These are phyloP conservation scores for Torrubiellomyces zombiae DNA, from an alignment of 2,329 filamentous ascomycete genomes.

Conservation along the genomic window DNA sequence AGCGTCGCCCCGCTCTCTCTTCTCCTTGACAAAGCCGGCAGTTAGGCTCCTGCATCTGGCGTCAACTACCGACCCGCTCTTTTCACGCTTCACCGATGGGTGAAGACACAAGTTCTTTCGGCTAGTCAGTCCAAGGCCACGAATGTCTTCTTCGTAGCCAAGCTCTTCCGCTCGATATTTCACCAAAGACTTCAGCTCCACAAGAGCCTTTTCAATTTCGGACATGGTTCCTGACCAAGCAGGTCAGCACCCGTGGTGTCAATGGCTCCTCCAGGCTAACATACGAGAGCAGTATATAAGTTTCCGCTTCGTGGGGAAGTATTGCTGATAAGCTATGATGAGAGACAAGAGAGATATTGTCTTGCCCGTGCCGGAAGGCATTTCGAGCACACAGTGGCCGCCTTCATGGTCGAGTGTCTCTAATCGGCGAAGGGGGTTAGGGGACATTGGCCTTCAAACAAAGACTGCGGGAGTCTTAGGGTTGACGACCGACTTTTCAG, in stretches of 20 bases:
- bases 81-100: conserved; percentile 88
- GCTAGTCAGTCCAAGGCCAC: conserved; percentile 82
- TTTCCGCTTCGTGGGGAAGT: conserved; percentile 84
- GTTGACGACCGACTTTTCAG: conserved; percentile 37
- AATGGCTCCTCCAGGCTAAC: conserved; percentile 3
- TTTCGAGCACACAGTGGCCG: conserved; percentile 92
- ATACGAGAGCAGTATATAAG: conserved; percentile 92
- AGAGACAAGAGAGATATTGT: conserved; percentile 88
- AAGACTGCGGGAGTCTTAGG: neutral
- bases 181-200: conserved; percentile 84
- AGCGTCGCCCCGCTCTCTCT: conserved; percentile 87
- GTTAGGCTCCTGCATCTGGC: conserved; percentile 91
- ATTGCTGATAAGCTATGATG: conserved; percentile 91
- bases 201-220: conserved; percentile 93
- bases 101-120: conserved; percentile 95
- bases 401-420: conserved; percentile 80
- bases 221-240: conserved; percentile 65
- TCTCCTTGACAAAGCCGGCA: conserved; percentile 92
- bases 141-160: conserved; percentile 83
- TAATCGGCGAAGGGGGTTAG: conserved; percentile 8
- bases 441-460: neutral
- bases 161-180: conserved; percentile 82
- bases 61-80: conserved; percentile 86
- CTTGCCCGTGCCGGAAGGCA: conserved; percentile 97
- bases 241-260: neutral